Evolutionary conservation across 2,329 filamentous ascomycete genomes (phyloP), one percentile per base, ranked within the genome.

Genomic region (Colletotrichum sp.): DNA sequence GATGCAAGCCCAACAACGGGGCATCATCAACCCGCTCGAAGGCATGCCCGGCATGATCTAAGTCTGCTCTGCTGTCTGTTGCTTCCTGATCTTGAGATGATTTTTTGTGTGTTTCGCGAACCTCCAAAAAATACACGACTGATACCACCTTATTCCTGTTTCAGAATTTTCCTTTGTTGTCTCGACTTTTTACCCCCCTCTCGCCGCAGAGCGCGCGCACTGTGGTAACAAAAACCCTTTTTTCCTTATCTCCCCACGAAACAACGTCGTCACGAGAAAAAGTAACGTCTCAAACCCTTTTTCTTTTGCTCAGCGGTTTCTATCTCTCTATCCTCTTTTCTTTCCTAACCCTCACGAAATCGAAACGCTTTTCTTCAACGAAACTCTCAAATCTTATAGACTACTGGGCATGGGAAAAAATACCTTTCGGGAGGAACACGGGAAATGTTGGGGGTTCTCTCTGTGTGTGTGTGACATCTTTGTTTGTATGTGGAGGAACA

Each of bases 31-130:
- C 13, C 65, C 75, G 15, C 18, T 77, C 24, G 75, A 77, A 39
- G 67, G 70, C 72, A 77, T 71, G 70, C 77, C 77, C 2, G 77
- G 77, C 57, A 78, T 78, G 77, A 78, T 78, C 55, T 78, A 9
- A 28, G 39, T 18, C 65, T 52, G 44, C 1, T 52, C 44, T 12
- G 44, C 6, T 21, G n/a, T 13, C 44, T 34, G 18, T 30, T 39
- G 16, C 8, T 32, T 39, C n/a, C 65, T 55, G 44, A 65, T 26
- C 66, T 76, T 32, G 49, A 52, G 28, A 65, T 57, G 16, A 21
- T 57, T 26, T 39, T 30, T n/a, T 32, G 26, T 62, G 59, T 21
- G 28, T 32, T 62, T 36, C 21, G 65, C 39, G 60, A 68, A 30
- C 39, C 39, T 52, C 44, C n/a, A 52, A 52, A 52, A 21, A 52